These are phyloP conservation scores for Cordyceps fumosorosea DNA, from an alignment of 2,329 filamentous ascomycete species.

Conservation along the genomic window DNA sequence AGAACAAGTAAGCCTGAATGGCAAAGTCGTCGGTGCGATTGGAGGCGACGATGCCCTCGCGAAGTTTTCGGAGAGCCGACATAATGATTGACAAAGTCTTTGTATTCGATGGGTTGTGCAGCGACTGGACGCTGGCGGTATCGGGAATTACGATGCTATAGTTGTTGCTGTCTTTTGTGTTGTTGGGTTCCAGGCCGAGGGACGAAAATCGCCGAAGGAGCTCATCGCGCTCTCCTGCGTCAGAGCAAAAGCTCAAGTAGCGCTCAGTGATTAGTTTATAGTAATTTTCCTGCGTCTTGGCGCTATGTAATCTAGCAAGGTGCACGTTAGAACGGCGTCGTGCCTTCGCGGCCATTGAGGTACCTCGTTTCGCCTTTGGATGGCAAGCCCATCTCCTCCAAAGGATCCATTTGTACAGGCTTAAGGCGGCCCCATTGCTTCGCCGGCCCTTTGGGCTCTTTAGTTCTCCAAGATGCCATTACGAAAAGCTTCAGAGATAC, in stretches of 20 bases:
- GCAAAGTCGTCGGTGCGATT: constrained; percentile 74
- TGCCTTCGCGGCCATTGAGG: constrained; percentile 5
- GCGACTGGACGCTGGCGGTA: constrained; percentile 8
- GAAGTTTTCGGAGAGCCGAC: constrained; percentile 80
- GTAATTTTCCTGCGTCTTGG: constrained; percentile 75
- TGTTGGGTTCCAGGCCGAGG: constrained; percentile 31
- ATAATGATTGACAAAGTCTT: constrained; percentile 69
- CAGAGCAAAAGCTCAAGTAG: constrained; percentile 83
- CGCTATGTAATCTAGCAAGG: constrained; percentile 55
- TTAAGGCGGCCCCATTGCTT: constrained; percentile 66
- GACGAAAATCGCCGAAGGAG: constrained; percentile 70
- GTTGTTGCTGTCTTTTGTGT: background rate
- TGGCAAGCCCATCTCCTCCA: constrained; percentile 76
- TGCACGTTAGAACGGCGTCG: constrained; percentile 9
- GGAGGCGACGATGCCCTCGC: constrained; percentile 80
- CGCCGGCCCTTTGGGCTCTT: constrained; percentile 32
- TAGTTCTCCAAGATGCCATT: constrained; percentile 22
- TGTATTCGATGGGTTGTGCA: constrained; percentile 32
- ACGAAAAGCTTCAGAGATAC: background rate
- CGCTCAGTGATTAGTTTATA: constrained; percentile 82
- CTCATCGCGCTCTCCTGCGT: constrained; percentile 62
- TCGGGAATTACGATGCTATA: constrained; percentile 1
- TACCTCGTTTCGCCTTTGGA: constrained; percentile 89
- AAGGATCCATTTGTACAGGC: constrained; percentile 65
- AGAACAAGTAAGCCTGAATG: constrained; percentile 85